Percentiles rank a stretch among this genome's conserved stretches.
phyloP scores from a whole-genome alignment of 495 filamentous ascomycete genomes.

The Paragyromitra xinjiangensis region DNA sequence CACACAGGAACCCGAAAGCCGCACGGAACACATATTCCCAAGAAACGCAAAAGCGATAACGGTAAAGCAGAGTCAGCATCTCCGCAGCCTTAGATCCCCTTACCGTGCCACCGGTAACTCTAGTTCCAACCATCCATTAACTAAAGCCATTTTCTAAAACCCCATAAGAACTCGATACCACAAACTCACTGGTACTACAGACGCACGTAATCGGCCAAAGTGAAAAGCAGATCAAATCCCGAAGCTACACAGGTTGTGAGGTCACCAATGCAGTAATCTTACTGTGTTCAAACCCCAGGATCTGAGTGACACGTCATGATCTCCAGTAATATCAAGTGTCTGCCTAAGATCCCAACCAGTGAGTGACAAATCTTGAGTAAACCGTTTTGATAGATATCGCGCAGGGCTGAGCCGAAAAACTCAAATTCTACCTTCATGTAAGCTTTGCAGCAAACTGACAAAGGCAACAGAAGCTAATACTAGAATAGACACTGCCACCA shows the following conservation, averaged over 20 bases:
- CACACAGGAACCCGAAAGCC: background rate
- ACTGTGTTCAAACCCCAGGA: background rate
- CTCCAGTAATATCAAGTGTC: background rate
- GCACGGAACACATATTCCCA: background rate
- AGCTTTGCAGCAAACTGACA: background rate
- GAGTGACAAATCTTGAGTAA: background rate
- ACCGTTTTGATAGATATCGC: too few species aligned
- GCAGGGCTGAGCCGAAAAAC: background rate
- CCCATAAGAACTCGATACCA: background rate
- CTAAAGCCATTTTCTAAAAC: too few species aligned
- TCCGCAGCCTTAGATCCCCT: too few species aligned
- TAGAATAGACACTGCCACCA: background rate
- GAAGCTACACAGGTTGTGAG: background rate
- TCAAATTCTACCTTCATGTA: background rate
- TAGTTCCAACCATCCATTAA: too few species aligned
- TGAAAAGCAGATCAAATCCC: background rate
- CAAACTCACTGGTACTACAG: background rate
- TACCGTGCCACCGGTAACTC: too few species aligned
- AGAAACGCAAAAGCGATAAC: background rate
- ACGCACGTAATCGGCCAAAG: background rate
- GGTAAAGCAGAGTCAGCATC: too few species aligned
- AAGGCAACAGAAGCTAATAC: background rate
- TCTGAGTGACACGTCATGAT: slow-evolving; percentile 6
- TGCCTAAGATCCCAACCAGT: background rate
- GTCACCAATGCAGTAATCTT: background rate